These are phyloP conservation scores for Leersia perrieri DNA, from an alignment of 176 grass and related monocot genomes.

Conservation along the genomic window DNA sequence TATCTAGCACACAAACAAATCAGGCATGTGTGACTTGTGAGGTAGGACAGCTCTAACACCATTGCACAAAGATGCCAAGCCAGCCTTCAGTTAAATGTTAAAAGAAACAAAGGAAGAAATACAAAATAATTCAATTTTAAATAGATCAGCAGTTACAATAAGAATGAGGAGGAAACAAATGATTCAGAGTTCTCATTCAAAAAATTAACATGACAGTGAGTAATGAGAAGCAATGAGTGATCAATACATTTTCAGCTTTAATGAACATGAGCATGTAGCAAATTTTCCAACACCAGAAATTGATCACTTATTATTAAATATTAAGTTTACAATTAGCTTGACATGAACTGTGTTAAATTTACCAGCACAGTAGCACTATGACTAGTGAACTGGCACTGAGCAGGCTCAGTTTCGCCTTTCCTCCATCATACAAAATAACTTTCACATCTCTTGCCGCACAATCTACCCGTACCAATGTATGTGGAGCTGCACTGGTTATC, in stretches of 20 bases:
- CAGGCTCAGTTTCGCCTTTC: conserved; percentile 35
- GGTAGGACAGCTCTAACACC: neutral
- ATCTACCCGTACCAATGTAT: neutral
- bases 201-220: neutral
- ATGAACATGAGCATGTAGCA: neutral
- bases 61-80: neutral
- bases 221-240: neutral
- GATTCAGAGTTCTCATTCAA: neutral
- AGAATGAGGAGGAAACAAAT: neutral
- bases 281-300: too few species aligned
- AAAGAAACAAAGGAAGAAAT: neutral
- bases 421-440: conserved; percentile 1
- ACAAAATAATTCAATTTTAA: neutral
- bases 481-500: neutral
- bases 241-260: too few species aligned
- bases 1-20: neutral
- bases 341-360: neutral
- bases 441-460: neutral
- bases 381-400: neutral
- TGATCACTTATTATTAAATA: too few species aligned
- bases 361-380: neutral
- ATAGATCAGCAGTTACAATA: neutral
- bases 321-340: neutral
- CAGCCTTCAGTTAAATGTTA: neutral
- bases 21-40: neutral